These are phyloP conservation scores for Candida coquimbonensis DNA, from an alignment of 805 yeast genomes.

Conservation along the genomic window DNA sequence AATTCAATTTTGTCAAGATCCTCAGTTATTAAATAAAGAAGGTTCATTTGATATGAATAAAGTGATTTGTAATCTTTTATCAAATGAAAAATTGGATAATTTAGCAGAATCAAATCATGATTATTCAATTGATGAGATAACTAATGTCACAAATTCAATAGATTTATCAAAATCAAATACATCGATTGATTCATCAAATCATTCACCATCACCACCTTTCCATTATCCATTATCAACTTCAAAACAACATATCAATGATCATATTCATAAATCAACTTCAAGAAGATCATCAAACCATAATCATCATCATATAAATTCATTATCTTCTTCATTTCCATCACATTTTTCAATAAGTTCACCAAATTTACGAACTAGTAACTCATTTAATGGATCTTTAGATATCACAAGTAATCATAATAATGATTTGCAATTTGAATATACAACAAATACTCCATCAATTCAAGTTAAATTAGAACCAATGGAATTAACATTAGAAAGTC, in stretches of 20 bases:
- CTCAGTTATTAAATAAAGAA: slow-evolving; percentile 12
- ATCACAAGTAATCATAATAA: slow-evolving; percentile 2
- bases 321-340: slow-evolving; percentile 13
- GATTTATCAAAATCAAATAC: not conserved
- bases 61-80: slow-evolving; percentile 17
- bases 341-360: slow-evolving; percentile 8
- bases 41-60: slow-evolving; percentile 23
- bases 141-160: slow-evolving; percentile 10
- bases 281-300: not conserved
- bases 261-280: slow-evolving; percentile 15
- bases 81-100: slow-evolving; percentile 19
- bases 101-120: slow-evolving; percentile 18
- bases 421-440: not conserved
- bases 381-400: slow-evolving; percentile 7
- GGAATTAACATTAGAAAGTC: not conserved
- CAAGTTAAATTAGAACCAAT: not conserved
- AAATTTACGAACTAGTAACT: slow-evolving; percentile 5
- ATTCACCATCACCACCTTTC: not conserved
- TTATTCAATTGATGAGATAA: slow-evolving; percentile 20
- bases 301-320: not conserved
- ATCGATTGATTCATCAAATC: not conserved
- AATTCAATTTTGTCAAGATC: slow-evolving; percentile 13
- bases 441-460: not conserved
- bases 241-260: slow-evolving; percentile 13
- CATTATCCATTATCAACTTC: slow-evolving; percentile 11